Evolutionary conservation across 768 basidiomycete species (phyloP), one percentile per base, ranked within the genome.

Genomic region (Lepiota venenata): DNA sequence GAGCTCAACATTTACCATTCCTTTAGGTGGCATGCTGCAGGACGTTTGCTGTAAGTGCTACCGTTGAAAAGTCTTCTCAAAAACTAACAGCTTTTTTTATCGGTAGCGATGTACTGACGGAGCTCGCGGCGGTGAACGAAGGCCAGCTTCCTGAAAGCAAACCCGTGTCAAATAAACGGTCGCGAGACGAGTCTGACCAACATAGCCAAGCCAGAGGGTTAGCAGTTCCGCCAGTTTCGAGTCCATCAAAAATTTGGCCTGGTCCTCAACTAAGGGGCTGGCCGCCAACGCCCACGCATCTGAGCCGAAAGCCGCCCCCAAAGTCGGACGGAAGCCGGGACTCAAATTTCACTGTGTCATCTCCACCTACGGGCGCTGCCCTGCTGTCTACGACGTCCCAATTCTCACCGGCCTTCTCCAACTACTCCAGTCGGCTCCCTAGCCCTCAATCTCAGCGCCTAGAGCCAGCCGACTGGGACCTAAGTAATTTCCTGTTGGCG

Each of bases 51-150:
- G 75, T 74, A 50, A 56, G 65, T 60, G 14, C 35, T 36, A 69
- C 72, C 20, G 70, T 37, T 20, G 2, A 72, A 43, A 6, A 35
- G 8, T 29, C 20, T 35, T 2, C 38, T 47, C 15, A 32, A n/a
- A 36, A 44, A 20, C 44, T 16, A 45, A 15, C 22, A 25, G 15
- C 15, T 15, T 18, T 8, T 74, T n/a, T 48, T 22, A 32, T 50
- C 10, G 27, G 1, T 54, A 85, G 84, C 75, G 83, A 86, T 56
- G 74, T 85, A 52, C 64, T 86, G 36, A 79, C 77, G 50, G 84
- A 82, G 54, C 70, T 85, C 1, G 79, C 78, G 18, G 77, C 75
- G 1, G 75, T 81, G 8, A 76, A 80, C 7, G 78, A 83, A 3
- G 73, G 82, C 14, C 75, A 77, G 11, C 67, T 71, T 38, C 63